Evolutionary conservation across 495 filamentous ascomycete genomes (phyloP), one percentile per base, ranked within the genome.

Genomic region (Zalerion maritima): DNA sequence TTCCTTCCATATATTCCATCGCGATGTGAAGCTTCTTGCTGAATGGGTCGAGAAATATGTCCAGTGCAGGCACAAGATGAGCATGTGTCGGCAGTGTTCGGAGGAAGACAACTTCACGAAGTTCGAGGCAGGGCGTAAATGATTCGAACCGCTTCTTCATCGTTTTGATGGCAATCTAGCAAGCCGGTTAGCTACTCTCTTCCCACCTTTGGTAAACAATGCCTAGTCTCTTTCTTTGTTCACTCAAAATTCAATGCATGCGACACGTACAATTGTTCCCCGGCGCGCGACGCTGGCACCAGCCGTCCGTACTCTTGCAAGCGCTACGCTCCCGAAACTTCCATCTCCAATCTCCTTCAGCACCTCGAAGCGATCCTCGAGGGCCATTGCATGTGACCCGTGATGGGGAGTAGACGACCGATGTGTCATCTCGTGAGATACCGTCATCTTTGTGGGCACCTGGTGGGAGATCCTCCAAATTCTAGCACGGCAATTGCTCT

Each of bases 1-100:
- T 99, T 17, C 91, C 91, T 51, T 99, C 91, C 91, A 99, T 99
- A 42, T 94, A 94, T 55, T 99, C 91, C 91, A 99, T 99, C 44
- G 71, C 76, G 34, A 99, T 99, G 52, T 99, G 91, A 26, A 99
- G 72, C 55, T 94, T 91, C 58, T 79, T 89, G 49, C 72, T 92
- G 42, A 81, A 73, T 4, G 91, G 91, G 46, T 99, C 91, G 38
- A 99, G 72, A 58, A 99, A 99, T 50, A 99, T 99, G 60, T 99
- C 91, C 21, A 96, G 71, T 5, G 91, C 91, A 7, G 91, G 91
- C 13, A 99, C 91, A 12, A 99, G 64, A 58, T 99, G 91, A 32
- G 72, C 64, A 47, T 99, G 91, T 24, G 67, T 57, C 0, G 91
- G 91, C 10, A 99, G 57, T 8, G 85, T 82, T 38, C 80, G 71